phyloP scores from a whole-genome alignment of 2,329 filamentous ascomycete genomes.

The Hypoxylon sp. region DNA sequence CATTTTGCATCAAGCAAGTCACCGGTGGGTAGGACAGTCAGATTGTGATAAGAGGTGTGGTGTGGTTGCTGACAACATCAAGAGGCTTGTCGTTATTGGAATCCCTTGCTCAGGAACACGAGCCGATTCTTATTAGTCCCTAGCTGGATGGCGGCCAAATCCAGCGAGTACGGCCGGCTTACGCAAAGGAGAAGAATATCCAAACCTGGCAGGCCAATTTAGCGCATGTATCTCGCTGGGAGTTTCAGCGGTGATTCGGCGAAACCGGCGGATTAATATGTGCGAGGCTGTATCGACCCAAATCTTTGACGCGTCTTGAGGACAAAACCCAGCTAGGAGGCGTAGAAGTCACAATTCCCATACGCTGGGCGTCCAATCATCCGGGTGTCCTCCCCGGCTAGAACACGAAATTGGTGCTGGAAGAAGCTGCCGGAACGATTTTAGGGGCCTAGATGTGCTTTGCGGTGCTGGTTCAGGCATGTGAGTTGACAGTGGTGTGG shows the following conservation, averaged over 20 bases:
- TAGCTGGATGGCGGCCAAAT: conserved; percentile 32
- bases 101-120: conserved; percentile 40
- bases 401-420: conserved; percentile 27
- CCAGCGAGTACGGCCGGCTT: conserved; percentile 37
- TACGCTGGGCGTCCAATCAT: conserved; percentile 40
- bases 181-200: conserved; percentile 39
- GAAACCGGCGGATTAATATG: conserved; percentile 43
- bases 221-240: conserved; percentile 33
- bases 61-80: conserved; percentile 37
- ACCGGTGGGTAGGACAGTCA: conserved; percentile 39
- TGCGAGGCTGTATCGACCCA: conserved; percentile 43
- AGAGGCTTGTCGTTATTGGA: conserved; percentile 38
- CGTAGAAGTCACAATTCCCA: conserved; percentile 30
- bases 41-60: conserved; percentile 28
- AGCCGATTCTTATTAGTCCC: conserved; percentile 40
- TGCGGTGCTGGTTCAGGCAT: conserved; percentile 26
- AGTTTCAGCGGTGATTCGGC: conserved; percentile 42
- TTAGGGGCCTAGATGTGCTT: conserved; percentile 23
- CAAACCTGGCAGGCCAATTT: conserved; percentile 39
- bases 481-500: conserved; percentile 38
- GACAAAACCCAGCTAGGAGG: conserved; percentile 32
- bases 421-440: conserved; percentile 20
- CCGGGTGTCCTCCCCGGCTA: conserved; percentile 40
- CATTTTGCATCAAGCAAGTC: conserved; percentile 18
- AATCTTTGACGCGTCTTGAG: conserved; percentile 30